Evolutionary conservation across 1,284 basidiomycete species (phyloP).

Genomic region (Schizophyllum commune): DNA sequence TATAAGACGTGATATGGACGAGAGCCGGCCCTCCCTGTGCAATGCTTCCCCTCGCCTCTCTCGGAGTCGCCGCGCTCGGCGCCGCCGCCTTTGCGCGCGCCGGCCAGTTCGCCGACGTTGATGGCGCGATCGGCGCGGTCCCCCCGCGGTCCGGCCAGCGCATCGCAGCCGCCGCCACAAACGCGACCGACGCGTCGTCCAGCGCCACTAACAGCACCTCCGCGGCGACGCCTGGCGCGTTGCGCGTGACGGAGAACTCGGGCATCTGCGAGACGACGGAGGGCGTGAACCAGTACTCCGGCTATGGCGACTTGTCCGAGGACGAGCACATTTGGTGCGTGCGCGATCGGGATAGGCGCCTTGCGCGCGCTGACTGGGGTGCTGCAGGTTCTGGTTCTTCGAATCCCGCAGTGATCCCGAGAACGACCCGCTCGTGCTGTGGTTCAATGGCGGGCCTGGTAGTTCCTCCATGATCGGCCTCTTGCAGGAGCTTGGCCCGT

Average conservation of each 20-base stretch:
- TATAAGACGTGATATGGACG: background rate
- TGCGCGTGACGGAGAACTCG: constrained; percentile 46
- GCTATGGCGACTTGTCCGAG: constrained; percentile 48
- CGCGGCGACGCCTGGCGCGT: constrained; percentile 37
- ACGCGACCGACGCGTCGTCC: constrained; percentile 6
- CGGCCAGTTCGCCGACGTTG: constrained; percentile 36
- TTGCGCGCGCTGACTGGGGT: background rate
- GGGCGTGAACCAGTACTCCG: constrained; percentile 50
- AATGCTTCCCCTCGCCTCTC: constrained; percentile 4
- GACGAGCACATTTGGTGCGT: constrained; percentile 49
- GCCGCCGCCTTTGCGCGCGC: constrained; percentile 1
- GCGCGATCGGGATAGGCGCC: background rate
- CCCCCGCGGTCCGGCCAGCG: constrained; percentile 8
- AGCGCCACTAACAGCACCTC: constrained; percentile 6
- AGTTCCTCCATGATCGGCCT: constrained; percentile 63
- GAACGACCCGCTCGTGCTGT: constrained; percentile 50
- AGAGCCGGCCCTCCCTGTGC: background rate
- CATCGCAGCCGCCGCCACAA: constrained; percentile 18
- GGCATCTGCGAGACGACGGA: constrained; percentile 52
- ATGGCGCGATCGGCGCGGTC: constrained; percentile 35
- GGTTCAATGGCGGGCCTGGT: constrained; percentile 66
- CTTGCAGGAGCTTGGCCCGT: constrained; percentile 60
- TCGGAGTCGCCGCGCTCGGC: constrained; percentile 2
- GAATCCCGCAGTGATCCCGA: constrained; percentile 49
- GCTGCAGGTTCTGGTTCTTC: constrained; percentile 60